These are phyloP conservation scores for Fusarium hostae DNA, from an alignment of 2,329 filamentous ascomycete genomes.

Conservation along the genomic window DNA sequence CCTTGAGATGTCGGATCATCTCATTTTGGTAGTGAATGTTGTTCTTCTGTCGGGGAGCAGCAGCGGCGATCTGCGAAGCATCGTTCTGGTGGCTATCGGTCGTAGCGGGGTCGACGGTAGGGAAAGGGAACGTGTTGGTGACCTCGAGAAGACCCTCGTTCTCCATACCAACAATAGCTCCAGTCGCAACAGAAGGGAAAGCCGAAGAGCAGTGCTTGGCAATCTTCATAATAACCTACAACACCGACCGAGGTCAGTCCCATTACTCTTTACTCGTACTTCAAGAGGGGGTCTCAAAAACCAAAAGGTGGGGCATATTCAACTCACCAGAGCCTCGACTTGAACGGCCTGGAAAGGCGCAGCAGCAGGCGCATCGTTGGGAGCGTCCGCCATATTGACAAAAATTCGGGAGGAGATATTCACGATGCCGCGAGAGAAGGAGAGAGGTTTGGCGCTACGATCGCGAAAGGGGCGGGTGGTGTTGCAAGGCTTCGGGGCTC, in stretches of 20 bases:
- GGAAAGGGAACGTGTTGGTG: slow-evolving; percentile 96
- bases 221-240: slow-evolving; percentile 94
- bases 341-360: slow-evolving; percentile 85
- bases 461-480: slow-evolving; percentile 43
- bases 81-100: slow-evolving; percentile 80
- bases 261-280: slow-evolving; percentile 31
- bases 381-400: slow-evolving; percentile 66
- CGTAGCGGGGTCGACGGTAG: slow-evolving; percentile 77
- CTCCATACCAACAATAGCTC: slow-evolving; percentile 94
- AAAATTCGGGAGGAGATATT: slow-evolving; percentile 39
- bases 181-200: slow-evolving; percentile 90
- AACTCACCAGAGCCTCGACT: slow-evolving; percentile 89
- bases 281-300: slow-evolving; percentile 37
- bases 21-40: slow-evolving; percentile 91
- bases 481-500: slow-evolving; percentile 44
- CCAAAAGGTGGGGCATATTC: slow-evolving; percentile 50
- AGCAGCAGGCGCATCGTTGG: slow-evolving; percentile 62
- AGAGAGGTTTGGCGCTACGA: slow-evolving; percentile 42
- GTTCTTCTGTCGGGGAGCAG: slow-evolving; percentile 90
- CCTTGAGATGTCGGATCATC: slow-evolving; percentile 96
- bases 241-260: slow-evolving; percentile 33
- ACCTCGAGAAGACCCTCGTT: slow-evolving; percentile 82
- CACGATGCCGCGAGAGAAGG: slow-evolving; percentile 39
- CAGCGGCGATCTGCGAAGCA: slow-evolving; percentile 80
- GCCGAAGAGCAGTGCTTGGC: slow-evolving; percentile 91